Evolutionary conservation across 2,329 filamentous ascomycete species (phyloP), one percentile per base, ranked within the genome.

Genomic region (Cladobotryum protrusum): DNA sequence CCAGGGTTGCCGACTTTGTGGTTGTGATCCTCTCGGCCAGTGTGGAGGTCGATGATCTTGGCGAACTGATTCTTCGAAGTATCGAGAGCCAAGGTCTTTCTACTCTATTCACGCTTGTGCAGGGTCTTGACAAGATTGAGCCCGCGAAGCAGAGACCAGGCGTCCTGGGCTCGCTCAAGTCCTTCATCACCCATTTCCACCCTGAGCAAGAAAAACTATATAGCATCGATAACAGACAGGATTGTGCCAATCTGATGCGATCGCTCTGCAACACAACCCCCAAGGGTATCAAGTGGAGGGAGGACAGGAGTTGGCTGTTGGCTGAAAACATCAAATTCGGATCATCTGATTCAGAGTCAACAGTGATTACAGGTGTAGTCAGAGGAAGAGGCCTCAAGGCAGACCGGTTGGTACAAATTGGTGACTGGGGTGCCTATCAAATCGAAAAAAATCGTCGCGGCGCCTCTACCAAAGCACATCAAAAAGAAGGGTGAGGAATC

Each of bases 41-140:
- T 41, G 80, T 88, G 54, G 89, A 96, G 67, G 87, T 95, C 6
- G 92, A 96, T 60, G 79, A 84, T 45, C 72, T 90, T 37, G 92
- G 91, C 56, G 90, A 97, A 69, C 72, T 89, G 59, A 85, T 97
- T 51, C 74, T 99, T 54, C 83, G 89, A 59, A 86, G 87, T 43
- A 85, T 97, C 32, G 91, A 96, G 71, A 88, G 89, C 59, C 93
- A 99, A 71, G 93, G 93, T 61, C 82, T 99, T 57, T 96, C 92
- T 1, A 97, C 90, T 18, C 79, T 95, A n/a, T 82, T 95, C 61
- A 89, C 89, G 0, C 80, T 89, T 12, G 89, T 95, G 1, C 86
- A 95, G 61, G 83, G 84, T 5, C 72, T 97, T 12, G 85, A 92
- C 50, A 80, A 79, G 52, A 73, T 96, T 36, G 86, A 95, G 58